Base-by-base conservation (phyloP, 2,329 filamentous ascomycete species). In the Hysterium pulicare region DNA sequence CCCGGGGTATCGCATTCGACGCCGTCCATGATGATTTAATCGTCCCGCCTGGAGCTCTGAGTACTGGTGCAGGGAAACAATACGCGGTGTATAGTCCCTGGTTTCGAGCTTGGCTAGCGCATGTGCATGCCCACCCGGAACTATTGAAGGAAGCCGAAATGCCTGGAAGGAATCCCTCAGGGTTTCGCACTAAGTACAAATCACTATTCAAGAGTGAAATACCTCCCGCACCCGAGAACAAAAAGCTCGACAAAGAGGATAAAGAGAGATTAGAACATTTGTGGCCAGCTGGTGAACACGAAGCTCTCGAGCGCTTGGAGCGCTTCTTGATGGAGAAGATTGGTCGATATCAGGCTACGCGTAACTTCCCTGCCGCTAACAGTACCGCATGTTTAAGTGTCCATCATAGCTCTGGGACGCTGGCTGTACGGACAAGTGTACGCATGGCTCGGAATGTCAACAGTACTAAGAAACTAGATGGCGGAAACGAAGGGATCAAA, bases 51-150 rank as follows among this genome's bases (percentile, higher is more conserved):
- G 88, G 87, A 0, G 69, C 72, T 28, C 66, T 95, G 28, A 68
- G 69, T 15, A 87, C 76, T 4, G 83, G 86, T 3, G 68, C 75
- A 2, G 88, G 89, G 2, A 87, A 80, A 41, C 87, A 91, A 55
- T 94, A 93, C 55, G 80, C 87, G 0, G 87, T 95, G 1, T 95
- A 93, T 54, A 82, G 76, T 2, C 90, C 89, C 0, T 95, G 89
- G 88, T 91, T 79, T 60, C 76, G 82, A 13, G 58, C 84, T 0
- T 95, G 90, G 89, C 67, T 90, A 17, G 77, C 78, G 3, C 78
- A 90, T 52, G 57, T 95, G 4, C 83, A 90, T 46, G 72, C 77
- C 3, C 81, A 94, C 49, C 77, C 79, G 0, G 76, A 87, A 11
- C 69, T 88, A 0, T 68, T 95, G 0, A 74, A 84, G 26, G 66